These are phyloP conservation scores for Teratosphaeria nubilosa DNA, from an alignment of 2,329 filamentous ascomycete species.

Conservation along the genomic window DNA sequence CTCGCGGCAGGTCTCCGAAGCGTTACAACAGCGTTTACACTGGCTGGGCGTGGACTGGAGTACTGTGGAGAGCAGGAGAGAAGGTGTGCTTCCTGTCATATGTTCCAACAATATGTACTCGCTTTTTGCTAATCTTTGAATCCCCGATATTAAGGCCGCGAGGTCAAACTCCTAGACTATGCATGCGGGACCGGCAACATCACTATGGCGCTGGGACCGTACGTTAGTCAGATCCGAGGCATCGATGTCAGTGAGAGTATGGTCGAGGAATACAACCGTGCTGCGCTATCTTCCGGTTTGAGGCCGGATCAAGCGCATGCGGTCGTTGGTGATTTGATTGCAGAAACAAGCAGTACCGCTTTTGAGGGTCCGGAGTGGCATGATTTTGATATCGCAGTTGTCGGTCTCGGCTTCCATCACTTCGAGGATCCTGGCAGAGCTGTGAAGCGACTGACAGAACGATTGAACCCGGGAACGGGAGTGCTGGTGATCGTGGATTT, in stretches of 20 bases:
- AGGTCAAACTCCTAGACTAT: slow-evolving; percentile 24
- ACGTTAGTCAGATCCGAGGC: slow-evolving; percentile 21
- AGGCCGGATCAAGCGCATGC: slow-evolving; percentile 17
- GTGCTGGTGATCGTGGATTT: slow-evolving; percentile 22
- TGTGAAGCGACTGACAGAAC: slow-evolving; percentile 16
- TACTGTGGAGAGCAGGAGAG: neutral
- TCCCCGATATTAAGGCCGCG: slow-evolving; percentile 3
- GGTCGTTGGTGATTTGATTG: slow-evolving; percentile 28
- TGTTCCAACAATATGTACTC: neutral
- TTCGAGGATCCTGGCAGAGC: slow-evolving; percentile 25
- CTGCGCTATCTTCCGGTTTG: slow-evolving; percentile 14
- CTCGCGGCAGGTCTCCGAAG: slow-evolving; percentile 19
- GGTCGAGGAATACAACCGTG: slow-evolving; percentile 23
- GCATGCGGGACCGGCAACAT: slow-evolving; percentile 25
- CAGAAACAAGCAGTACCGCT: slow-evolving; percentile 13
- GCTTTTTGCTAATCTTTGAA: neutral
- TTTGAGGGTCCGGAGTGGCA: slow-evolving; percentile 24
- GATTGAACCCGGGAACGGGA: slow-evolving; percentile 19
- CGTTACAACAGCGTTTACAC: slow-evolving; percentile 15
- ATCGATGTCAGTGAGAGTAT: slow-evolving; percentile 25
- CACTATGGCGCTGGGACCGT: slow-evolving; percentile 20
- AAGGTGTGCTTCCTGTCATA: neutral
- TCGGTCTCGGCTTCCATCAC: slow-evolving; percentile 38
- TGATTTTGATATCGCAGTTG: slow-evolving; percentile 34
- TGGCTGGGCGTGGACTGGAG: slow-evolving; percentile 23